Base-by-base conservation (phyloP, 2,329 filamentous ascomycete species). In the Cylindrodendrum hubeiense region DNA sequence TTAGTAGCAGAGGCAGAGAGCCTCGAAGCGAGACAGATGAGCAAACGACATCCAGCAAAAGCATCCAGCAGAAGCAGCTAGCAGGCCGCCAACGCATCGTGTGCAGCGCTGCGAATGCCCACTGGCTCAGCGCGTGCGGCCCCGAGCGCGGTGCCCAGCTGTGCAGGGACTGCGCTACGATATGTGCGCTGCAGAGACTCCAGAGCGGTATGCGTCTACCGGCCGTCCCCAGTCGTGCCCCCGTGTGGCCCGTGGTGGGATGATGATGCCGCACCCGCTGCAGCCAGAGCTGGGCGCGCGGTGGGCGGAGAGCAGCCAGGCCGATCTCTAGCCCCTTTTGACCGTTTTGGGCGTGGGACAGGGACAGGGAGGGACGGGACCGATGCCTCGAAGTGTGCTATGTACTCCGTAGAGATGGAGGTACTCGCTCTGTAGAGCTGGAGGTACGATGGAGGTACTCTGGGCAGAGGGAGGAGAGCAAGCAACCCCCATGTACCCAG, bases 331-430 rank as follows among this genome's bases (percentile, higher is more conserved):
- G 44, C 61, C 54, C 54, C 43, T 34, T 59, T 53, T 49, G 33
- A 34, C 50, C 39, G 46, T 26, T 39, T 50, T 63, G 28, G 28
- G 54, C 9, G 24, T 54, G n/a, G 28, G 47, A 34, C 56, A 60
- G 52, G 62, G 62, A 56, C 57, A 56, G 49, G 55, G 55, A 64
- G 39, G 43, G 22, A 24, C 59, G 59, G 51, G 55, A 60, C 26
- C 33, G 47, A 62, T 44, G 54, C 37, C 44, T 56, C 34, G 51
- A 55, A 54, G 55, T 34, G 41, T 30, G 57, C 26, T 30, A 4
- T 3, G n/a, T 30, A 28, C 22, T 47, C 8, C 17, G 24, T 19
- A n/a, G 24, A 7, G 3, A 49, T 17, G 24, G 8, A 47, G n/a
- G n/a, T n/a, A n/a, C n/a, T n/a, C n/a, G n/a, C n/a, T n/a, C n/a